phyloP scores from a whole-genome alignment of 306 rosid genomes.

The Gynostemma pentaphyllum region DNA sequence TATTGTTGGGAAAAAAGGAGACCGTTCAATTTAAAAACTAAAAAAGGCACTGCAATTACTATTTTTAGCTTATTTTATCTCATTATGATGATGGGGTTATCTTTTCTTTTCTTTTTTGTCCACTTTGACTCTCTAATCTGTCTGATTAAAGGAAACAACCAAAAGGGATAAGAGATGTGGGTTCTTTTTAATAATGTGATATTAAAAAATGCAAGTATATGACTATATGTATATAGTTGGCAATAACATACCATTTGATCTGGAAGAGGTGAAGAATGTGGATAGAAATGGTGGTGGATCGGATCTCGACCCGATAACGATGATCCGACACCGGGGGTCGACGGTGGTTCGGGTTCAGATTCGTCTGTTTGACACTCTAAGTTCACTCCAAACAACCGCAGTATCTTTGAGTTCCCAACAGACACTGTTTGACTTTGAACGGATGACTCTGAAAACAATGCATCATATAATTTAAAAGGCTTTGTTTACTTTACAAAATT shows the following conservation, averaged over 20 bases:
- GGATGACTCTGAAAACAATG: constrained; percentile 40
- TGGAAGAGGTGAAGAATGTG: constrained; percentile 26
- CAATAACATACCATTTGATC: constrained; percentile 58
- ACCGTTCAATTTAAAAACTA: constrained; percentile 4
- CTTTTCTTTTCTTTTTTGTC: background rate
- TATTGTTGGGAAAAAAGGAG: constrained; percentile 3
- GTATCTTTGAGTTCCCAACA: constrained; percentile 48
- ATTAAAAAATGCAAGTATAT: background rate
- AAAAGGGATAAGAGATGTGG: background rate
- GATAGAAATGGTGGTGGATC: constrained; percentile 17
- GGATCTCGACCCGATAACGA: constrained; percentile 35
- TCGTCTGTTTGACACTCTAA: constrained; percentile 62
- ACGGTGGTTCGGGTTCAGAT: constrained; percentile 34
- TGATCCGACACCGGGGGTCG: constrained; percentile 32
- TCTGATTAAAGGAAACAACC: constrained; percentile 26
- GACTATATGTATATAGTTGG: constrained; percentile 12
- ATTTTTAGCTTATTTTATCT: background rate
- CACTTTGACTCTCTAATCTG: constrained; percentile 15
- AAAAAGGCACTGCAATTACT: background rate
- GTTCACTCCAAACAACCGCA: constrained; percentile 89
- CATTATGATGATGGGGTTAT: too few species aligned
- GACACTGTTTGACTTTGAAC: constrained; percentile 31
- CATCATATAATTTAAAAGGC: background rate
- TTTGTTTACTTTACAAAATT: background rate
- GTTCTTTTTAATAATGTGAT: background rate